Percentiles rank a stretch among this genome's conserved stretches.
phyloP scores from a whole-genome alignment of 345 rosid genomes.

The Sisymbrium altissimum region DNA sequence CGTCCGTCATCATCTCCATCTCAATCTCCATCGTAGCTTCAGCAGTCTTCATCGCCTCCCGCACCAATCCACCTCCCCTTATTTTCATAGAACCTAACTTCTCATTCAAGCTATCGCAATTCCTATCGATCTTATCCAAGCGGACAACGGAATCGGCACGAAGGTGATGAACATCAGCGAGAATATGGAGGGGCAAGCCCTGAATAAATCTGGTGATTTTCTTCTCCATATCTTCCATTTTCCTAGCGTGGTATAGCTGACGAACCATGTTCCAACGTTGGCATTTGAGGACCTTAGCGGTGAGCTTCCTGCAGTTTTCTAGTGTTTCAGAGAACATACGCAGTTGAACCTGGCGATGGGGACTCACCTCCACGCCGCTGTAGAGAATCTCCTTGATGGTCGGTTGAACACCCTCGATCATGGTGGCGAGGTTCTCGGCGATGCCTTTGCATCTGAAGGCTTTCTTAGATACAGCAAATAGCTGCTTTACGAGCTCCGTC shows the following conservation, averaged over 20 bases:
- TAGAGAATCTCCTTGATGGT: conserved; percentile 56
- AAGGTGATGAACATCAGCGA: conserved; percentile 72
- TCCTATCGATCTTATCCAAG: conserved; percentile 51
- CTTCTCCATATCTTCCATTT: conserved; percentile 70
- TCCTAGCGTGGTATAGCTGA: conserved; percentile 46
- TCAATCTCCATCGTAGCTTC: conserved; percentile 35
- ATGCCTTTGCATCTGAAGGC: conserved; percentile 46
- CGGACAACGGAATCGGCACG: conserved; percentile 44
- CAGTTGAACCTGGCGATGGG: conserved; percentile 53
- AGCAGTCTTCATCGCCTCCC: too few relatives aligned
- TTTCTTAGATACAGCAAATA: conserved; percentile 38
- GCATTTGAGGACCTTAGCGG: conserved; percentile 42
- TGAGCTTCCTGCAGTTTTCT: conserved; percentile 49
- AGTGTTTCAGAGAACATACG: conserved; percentile 48
- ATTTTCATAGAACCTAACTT: conserved; percentile 60
- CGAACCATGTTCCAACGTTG: conserved; percentile 74
- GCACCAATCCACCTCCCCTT: conserved; percentile 58
- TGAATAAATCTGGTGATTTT: conserved; percentile 38
- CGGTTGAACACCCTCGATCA: conserved; percentile 39
- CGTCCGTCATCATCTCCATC: conserved; percentile 26
- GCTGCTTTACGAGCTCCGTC: conserved; percentile 54
- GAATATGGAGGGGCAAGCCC: conserved; percentile 38
- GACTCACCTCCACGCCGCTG: conserved; percentile 66
- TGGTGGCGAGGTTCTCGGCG: conserved; percentile 39
- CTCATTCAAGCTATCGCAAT: conserved; percentile 39